Evolutionary conservation across 108 stramenopile species (phyloP), one percentile per base, ranked within the genome.

Genomic region (Skeletonema marinoi): DNA sequence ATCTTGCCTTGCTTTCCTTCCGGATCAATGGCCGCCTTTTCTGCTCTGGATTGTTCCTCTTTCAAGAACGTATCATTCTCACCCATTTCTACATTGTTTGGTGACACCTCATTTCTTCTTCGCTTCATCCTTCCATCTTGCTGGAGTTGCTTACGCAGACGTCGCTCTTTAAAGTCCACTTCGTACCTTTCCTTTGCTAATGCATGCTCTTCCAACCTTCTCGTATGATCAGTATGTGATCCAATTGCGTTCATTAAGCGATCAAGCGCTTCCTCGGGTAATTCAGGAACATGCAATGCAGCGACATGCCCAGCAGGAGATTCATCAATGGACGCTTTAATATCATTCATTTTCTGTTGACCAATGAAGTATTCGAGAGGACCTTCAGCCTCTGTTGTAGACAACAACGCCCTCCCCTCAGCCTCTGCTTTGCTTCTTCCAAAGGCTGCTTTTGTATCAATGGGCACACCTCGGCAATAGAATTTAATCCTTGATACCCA

Each of bases 281-380:
- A 25, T 16, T 38, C 39, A 3, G 33, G 63, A 0, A 64, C 63
- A 41, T 41, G 63, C 19, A 64, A 64, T 17, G 33, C 63, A 17
- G 63, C 63, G 17, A 64, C 63, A 25, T 64, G 63, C 2, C 63
- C 63, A 25, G 63, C 63, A 3, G 63, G 63, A 41, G 63, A 64
- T 41, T 17, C n/a, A 2, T 64, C 63, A 41, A 64, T 35, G 3
- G 36, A 41, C 32, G 39, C 3, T 36, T 64, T 38, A 5, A 64
- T 41, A 6, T 64, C 39, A 41, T 64, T 41, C 63, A 64, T 64
- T 41, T 64, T 64, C 39, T 41, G 32, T 25, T 41, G 63, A 17
- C 63, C 63, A 64, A 64, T 41, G 8, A 64, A 64, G 41, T 41
- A 38, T 41, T 33, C 63, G 3, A 64, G 63, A 17, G 63, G n/a